These are phyloP conservation scores for Penicillium sclerotigenum DNA, from an alignment of 2,329 filamentous ascomycete species.

Conservation along the genomic window DNA sequence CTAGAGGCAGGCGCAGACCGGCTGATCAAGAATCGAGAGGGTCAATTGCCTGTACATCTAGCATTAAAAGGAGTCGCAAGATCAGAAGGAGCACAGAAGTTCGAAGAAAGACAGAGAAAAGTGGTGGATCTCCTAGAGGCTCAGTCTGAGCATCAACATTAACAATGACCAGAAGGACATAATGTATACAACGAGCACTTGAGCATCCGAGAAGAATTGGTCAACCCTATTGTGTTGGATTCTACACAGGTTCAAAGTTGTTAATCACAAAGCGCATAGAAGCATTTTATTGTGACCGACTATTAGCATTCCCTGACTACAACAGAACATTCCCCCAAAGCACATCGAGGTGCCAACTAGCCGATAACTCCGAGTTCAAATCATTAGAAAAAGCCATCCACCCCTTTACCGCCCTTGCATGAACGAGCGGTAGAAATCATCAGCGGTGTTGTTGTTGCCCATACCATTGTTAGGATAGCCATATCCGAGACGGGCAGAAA, in stretches of 20 bases:
- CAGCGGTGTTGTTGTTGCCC: slow-evolving; percentile 62
- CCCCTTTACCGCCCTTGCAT: slow-evolving; percentile 63
- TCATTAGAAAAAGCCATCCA: slow-evolving; percentile 30
- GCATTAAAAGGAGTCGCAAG: background rate
- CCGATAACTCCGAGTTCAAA: slow-evolving; percentile 28
- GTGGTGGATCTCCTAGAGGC: background rate
- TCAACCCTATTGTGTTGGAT: background rate
- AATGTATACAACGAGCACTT: background rate
- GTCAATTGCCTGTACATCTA: background rate
- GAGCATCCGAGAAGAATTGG: background rate
- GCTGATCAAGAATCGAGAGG: background rate
- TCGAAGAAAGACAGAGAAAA: background rate
- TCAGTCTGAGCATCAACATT: background rate
- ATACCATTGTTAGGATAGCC: slow-evolving; percentile 37
- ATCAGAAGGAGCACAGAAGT: background rate
- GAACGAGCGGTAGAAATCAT: slow-evolving; percentile 89
- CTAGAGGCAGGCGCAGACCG: slow-evolving; percentile 4
- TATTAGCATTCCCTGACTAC: slow-evolving; percentile 10
- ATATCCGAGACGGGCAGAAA: slow-evolving; percentile 44
- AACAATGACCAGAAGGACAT: background rate
- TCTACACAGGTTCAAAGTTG: background rate
- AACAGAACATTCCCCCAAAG: slow-evolving; percentile 9
- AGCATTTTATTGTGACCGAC: slow-evolving; percentile 10
- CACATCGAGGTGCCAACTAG: slow-evolving; percentile 11
- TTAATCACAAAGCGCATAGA: slow-evolving; percentile 3